Evolutionary conservation across 106 monocot genomes (phyloP).

Genomic region (Triglochin maritima): DNA sequence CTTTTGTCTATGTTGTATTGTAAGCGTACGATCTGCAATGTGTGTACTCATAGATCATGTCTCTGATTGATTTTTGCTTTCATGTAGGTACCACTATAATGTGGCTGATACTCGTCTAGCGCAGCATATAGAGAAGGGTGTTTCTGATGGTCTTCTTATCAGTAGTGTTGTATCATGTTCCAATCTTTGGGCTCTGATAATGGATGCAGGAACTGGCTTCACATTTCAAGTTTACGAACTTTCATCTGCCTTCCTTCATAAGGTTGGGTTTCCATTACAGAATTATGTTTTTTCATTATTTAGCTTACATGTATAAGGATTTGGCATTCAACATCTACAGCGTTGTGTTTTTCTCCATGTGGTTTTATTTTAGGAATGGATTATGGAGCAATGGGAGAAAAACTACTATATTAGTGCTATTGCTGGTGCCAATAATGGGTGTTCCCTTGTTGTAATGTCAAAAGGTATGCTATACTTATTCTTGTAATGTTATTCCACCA

Average conservation of each 20-base stretch:
- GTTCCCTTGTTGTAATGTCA: conserved; percentile 82
- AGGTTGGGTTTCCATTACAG: conserved; percentile 20
- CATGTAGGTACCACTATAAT: conserved; percentile 81
- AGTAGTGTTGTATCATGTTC: conserved; percentile 75
- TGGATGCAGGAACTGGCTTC: conserved; percentile 98
- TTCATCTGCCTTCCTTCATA: conserved; percentile 76
- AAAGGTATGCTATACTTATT: conserved; percentile 38
- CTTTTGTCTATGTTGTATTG: too few species aligned
- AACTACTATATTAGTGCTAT: conserved; percentile 76
- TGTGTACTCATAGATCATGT: too few species aligned
- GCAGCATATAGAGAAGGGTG: conserved; percentile 91
- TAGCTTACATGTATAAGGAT: neutral
- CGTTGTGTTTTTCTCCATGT: too few species aligned
- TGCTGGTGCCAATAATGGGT: conserved; percentile 79
- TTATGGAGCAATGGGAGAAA: conserved; percentile 88
- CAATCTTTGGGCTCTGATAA: conserved; percentile 91
- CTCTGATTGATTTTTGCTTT: neutral
- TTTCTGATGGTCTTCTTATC: conserved; percentile 82
- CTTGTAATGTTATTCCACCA: neutral
- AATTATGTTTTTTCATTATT: neutral
- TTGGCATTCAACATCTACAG: too few species aligned
- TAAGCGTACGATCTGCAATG: too few species aligned
- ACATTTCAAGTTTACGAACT: conserved; percentile 83
- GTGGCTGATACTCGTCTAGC: conserved; percentile 71
- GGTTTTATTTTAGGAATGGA: conserved; percentile 51